Evolutionary conservation across 441 rosid species (phyloP), one percentile per base, ranked within the genome.

Genomic region (Bocquillonia castaneifolia): DNA sequence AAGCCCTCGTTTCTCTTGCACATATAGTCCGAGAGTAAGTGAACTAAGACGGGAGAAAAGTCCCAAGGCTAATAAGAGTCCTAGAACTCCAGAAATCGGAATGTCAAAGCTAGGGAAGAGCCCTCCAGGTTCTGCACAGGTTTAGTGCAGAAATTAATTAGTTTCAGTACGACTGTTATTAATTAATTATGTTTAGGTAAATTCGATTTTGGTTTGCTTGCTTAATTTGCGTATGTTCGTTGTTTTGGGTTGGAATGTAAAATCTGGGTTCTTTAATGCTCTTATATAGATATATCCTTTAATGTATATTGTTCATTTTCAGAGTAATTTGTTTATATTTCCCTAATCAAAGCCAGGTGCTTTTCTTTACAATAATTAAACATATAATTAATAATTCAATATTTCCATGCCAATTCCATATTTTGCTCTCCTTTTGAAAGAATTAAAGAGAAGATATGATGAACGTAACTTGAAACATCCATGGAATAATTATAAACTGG

Each of bases 41-140:
- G 96, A 90, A 47, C 66, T 88, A 58, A 83, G 79, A 80, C 80
- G 86, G 53, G 86, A 71, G 58, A 72, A 56, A 70, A 89, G 98
- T 76, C 93, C 98, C 10, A 66, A 73, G 32, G 37, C 74, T n/a
- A 31, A 64, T 32, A 61, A 47, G 44, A 88, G 98, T 79, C 86
- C 91, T 15, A 79, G 66, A 67, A 64, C 65, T 5, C 82, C 69
- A 57, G 89, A 84, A 47, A 23, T 55, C 44, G 75, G 47, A 64
- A 22, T 67, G 26, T 83, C 93, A 36, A 78, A 71, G 51, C 72
- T 83, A 42, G 87, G 95, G 44, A 82, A 55, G 67, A 91, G 93
- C 59, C 93, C 92, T 60, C 78, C 80, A 67, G 79, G 65, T 68
- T 73, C 77, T 25, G 56, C 52, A 61, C 70, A 85, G 29, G 72